phyloP scores from a whole-genome alignment of 352 stramenopile genomes.

The Albugo laibachii region DNA sequence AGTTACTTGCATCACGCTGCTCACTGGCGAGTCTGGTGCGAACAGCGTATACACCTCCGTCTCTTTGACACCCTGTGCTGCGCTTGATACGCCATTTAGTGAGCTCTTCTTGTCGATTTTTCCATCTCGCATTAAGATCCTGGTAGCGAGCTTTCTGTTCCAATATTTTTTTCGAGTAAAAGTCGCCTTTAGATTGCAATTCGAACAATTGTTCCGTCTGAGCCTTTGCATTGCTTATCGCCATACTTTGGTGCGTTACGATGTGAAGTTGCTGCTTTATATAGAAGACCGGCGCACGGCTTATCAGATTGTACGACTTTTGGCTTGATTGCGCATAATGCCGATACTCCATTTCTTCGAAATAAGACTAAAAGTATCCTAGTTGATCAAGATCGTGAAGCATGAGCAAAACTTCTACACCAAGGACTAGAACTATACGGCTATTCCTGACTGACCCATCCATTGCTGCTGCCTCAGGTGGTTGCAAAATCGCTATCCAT shows the following conservation, averaged over 20 bases:
- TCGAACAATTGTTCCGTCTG: slow-evolving; percentile 70
- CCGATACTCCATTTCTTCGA: too few relatives aligned
- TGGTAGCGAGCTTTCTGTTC: slow-evolving; percentile 50
- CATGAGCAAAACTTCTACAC: not conserved
- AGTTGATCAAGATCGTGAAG: too few relatives aligned
- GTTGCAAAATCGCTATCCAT: slow-evolving; percentile 30
- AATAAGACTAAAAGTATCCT: too few relatives aligned
- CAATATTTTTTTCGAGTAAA: slow-evolving; percentile 43
- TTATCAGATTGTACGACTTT: too few relatives aligned
- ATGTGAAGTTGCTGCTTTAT: too few relatives aligned
- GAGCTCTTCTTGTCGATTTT: slow-evolving; percentile 41
- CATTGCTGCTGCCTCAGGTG: slow-evolving; percentile 20
- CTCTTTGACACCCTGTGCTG: slow-evolving; percentile 47
- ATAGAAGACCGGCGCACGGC: too few relatives aligned
- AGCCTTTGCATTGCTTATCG: slow-evolving; percentile 5
- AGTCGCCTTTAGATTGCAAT: slow-evolving; percentile 62
- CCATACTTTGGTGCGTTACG: not conserved
- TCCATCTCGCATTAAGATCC: slow-evolving; percentile 48
- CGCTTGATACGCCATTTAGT: slow-evolving; percentile 40
- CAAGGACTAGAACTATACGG: slow-evolving; percentile 12
- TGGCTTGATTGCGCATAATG: too few relatives aligned
- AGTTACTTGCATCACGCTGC: slow-evolving; percentile 53
- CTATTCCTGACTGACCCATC: slow-evolving; percentile 32
- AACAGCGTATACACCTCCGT: slow-evolving; percentile 46
- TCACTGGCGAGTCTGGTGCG: slow-evolving; percentile 47